Evolutionary conservation across 1,284 basidiomycete genomes (phyloP), one percentile per base, ranked within the genome.

Genomic region (Sanghuangporus baumii): DNA sequence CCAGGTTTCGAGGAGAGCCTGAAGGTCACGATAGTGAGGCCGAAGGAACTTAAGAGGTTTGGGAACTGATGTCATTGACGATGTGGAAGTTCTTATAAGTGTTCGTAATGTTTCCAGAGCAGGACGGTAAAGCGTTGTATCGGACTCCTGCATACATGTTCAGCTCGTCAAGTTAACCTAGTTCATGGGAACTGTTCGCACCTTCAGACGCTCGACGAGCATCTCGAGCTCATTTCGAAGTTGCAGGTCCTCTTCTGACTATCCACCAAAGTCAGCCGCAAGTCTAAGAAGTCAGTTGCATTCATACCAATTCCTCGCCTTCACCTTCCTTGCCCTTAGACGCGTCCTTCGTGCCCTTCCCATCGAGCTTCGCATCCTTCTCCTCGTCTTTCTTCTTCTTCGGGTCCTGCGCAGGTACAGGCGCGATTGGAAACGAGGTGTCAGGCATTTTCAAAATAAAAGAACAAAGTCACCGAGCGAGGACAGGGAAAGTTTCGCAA

Each of bases 61-160:
- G 2, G 97, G 97, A 12, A 99, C 97, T 14, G 94, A 96, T n/a
- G 97, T 99, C 96, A 99, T 98, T 6, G 95, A 98, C 20, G 94
- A 96, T 3, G 97, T 99, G 23, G 95, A 96, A 3, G 97, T 98
- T 71, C 94, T 83, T 71, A 99, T 99, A 46, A 99, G 81, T 23
- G 92, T 96, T 62, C 96, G 86, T 16, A 99, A 81, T 1, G 94
- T 94, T 78, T 99, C 97, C 37, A 99, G 83, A 18, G 96, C 95
- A 34, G 96, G 91, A 26, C 89, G 82, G 75, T 99, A 93, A 46
- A 99, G 82, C 23, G 81, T 79, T 0, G 86, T 89, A 72, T 98
- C 87, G 63, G 89, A 73, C 86, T 99, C 97, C 95, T 98, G 70
- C 51, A 59, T 20, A 43, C 20, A 52, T 20, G 59, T 37, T 61